Conservation (phyloP, 176 grass and related monocot species). For the Lolium perenne region DNA sequence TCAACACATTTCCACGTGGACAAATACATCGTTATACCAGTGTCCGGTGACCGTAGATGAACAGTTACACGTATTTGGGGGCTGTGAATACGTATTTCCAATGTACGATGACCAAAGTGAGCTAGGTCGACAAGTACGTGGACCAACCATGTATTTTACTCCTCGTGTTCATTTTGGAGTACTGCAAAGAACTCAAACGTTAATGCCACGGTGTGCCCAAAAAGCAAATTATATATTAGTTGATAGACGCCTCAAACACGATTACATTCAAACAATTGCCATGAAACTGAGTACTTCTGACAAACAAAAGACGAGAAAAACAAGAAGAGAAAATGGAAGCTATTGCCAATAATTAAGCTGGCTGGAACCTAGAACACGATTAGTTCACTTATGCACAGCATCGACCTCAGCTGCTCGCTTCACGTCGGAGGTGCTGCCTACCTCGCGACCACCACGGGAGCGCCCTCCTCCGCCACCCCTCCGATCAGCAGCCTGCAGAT, state of each 20-base stretch:
- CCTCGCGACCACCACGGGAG: slow-evolving; percentile 6
- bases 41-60: no score
- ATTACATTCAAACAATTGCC: not conserved
- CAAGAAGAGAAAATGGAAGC: not conserved
- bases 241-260: no score
- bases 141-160: no score
- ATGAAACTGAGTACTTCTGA: not conserved
- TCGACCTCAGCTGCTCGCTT: slow-evolving; percentile 23
- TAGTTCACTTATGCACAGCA: not conserved
- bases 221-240: no score
- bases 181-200: not conserved
- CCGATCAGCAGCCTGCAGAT: not conserved
- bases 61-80: no score
- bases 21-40: no score
- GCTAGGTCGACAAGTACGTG: no score
- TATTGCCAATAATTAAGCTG: not conserved
- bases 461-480: not conserved
- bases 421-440: not conserved
- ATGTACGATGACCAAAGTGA: no score
- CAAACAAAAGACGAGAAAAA: not conserved
- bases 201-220: not conserved
- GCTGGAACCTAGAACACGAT: no score
- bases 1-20: no score
- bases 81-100: no score
- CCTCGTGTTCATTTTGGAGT: not conserved